These are phyloP conservation scores for Gynostemma pentaphyllum DNA, from an alignment of 306 rosid species.

Conservation along the genomic window DNA sequence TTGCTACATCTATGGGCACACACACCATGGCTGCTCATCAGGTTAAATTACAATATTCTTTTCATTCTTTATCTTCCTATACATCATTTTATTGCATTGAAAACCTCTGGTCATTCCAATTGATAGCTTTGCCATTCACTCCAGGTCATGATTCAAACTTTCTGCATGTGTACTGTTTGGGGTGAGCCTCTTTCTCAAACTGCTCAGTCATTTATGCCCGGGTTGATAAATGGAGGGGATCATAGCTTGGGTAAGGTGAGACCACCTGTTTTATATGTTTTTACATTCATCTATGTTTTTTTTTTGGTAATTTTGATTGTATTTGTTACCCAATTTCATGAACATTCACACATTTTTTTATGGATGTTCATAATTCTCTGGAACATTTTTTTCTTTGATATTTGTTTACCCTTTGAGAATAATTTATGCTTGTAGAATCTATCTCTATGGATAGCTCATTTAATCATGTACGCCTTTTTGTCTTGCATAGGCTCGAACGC, in stretches of 20 bases:
- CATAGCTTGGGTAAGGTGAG: constrained; percentile 63
- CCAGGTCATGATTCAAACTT: constrained; percentile 88
- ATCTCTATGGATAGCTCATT: background rate
- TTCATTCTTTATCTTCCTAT: constrained; percentile 1
- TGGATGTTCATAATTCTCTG: background rate
- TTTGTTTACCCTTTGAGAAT: background rate
- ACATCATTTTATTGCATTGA: constrained; percentile 9
- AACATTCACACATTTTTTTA: background rate
- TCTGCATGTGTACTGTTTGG: constrained; percentile 74
- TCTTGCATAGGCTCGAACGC: constrained; percentile 50
- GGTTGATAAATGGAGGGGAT: constrained; percentile 52
- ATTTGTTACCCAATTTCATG: background rate
- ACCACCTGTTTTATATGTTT: constrained; percentile 4
- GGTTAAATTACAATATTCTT: constrained; percentile 24
- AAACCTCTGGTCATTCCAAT: constrained; percentile 11
- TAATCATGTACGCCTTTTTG: constrained; percentile 15
- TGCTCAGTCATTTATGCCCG: constrained; percentile 95
- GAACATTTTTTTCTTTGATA: background rate
- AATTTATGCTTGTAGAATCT: background rate
- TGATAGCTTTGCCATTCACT: constrained; percentile 18
- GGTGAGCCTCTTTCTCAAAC: constrained; percentile 98
- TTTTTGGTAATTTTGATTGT: background rate
- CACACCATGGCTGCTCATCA: constrained; percentile 91
- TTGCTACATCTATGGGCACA: constrained; percentile 83
- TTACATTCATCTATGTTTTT: background rate